Evolutionary conservation across 2,329 filamentous ascomycete genomes (phyloP), one percentile per base, ranked within the genome.

Genomic region (Helicocarpus griseus): DNA sequence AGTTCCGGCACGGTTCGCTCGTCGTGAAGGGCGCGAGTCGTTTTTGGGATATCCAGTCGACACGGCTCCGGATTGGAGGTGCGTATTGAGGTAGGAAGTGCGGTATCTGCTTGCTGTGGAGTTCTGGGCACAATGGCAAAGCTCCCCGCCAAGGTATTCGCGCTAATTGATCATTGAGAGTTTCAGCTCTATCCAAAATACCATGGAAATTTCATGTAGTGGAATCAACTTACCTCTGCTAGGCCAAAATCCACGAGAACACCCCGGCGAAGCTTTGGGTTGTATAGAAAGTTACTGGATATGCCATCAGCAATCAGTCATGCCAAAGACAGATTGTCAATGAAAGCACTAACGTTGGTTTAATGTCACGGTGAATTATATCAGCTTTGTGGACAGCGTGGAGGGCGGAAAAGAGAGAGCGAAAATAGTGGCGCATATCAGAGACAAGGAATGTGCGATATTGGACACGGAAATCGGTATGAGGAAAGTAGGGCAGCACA

Each of bases 191-290:
- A 31, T 3, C 14, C 26, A 29, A 29, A 26, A 2, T 19, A 19
- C n/a, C 31, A 14, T 11, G 26, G 26, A 7, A 31, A 13, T 31
- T 8, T 14, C 5, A 36, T 5, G 2, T n/a, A 41, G 2, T 22
- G 9, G 22, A 41, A 41, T 31, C 24, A 50, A 53, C 62, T 52
- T 62, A 73, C 71, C 72, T 98, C 93, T 33, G 93, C 93, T 14
- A 98, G 79, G n/a, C 93, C 93, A 72, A 98, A 98, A 65, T 98
- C 93, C n/a, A 98, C 93, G 0, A 98, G 79, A 1, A 98, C 91
- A 38, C 93, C 93, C 51, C 87, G 83, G 60, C 84, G 81, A 9
- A 68, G 55, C 26, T 81, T 73, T 0, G 88, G 87, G 57, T 95
- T 89, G 71, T 97, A 97, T 36, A 97, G 78, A 61, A 97, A 97